These are phyloP conservation scores for Apiotrichum sp. DNA, from an alignment of 1,284 basidiomycete species.

Conservation along the genomic window DNA sequence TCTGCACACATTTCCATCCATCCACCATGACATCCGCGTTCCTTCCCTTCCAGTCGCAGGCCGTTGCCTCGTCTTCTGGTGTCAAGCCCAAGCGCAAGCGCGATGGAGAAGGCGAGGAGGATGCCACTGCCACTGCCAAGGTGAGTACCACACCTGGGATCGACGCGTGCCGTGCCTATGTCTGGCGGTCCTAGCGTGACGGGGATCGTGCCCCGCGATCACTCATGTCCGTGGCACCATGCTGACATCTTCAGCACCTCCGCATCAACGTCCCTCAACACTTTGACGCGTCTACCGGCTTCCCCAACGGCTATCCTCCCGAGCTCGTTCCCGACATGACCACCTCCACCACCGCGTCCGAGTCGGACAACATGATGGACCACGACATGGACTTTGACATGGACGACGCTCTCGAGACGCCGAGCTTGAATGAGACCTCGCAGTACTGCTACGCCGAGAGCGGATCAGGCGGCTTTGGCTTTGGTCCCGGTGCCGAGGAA, in stretches of 20 bases:
- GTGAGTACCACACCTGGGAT: background rate
- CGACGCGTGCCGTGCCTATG: too few relatives aligned
- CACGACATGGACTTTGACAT: slow-evolving; percentile 32
- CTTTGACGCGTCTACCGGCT: slow-evolving; percentile 3
- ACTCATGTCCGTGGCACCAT: too few relatives aligned
- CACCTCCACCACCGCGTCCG: slow-evolving; percentile 12
- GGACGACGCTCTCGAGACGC: slow-evolving; percentile 11
- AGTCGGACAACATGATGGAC: slow-evolving; percentile 30
- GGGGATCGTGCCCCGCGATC: too few relatives aligned
- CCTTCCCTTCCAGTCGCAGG: slow-evolving; percentile 16
- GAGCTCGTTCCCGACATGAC: slow-evolving; percentile 33
- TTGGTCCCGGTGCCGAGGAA: slow-evolving; percentile 43
- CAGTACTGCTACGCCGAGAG: slow-evolving; percentile 23
- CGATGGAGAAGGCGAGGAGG: slow-evolving; percentile 17
- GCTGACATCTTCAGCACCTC: slow-evolving; percentile 9
- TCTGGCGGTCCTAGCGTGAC: too few relatives aligned
- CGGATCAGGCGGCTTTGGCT: slow-evolving; percentile 41
- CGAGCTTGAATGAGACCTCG: background rate
- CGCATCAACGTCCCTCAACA: slow-evolving; percentile 8
- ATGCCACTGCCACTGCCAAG: slow-evolving; percentile 7
- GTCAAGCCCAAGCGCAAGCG: slow-evolving; percentile 41
- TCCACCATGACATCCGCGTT: slow-evolving; percentile 21
- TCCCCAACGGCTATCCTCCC: slow-evolving; percentile 17
- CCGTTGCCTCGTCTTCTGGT: slow-evolving; percentile 23
- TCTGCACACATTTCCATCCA: background rate